Evolutionary conservation across 2,329 filamentous ascomycete species (phyloP), one percentile per base, ranked within the genome.

Genomic region (Colletotrichum cordylinicola): DNA sequence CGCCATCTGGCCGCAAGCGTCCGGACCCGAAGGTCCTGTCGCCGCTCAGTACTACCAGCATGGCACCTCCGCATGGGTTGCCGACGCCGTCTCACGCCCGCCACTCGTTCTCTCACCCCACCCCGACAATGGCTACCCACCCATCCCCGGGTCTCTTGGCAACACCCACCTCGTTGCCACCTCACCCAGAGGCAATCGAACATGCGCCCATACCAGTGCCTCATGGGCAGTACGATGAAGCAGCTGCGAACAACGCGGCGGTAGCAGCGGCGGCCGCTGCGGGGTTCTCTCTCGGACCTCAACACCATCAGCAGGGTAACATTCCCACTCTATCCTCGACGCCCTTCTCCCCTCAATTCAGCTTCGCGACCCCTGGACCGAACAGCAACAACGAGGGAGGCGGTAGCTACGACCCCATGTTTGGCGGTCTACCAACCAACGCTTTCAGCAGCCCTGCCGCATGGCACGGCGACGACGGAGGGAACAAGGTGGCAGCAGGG

Each of bases 321-420:
- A 82, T 86, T 62, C 77, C 83, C 60, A 78, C 80, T 6, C 79
- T 85, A 24, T 67, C 81, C 2, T 80, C 79, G 27, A 80, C 82
- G 5, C 79, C 85, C 1, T 88, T 87, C 79, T 87, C 85, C 43
- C 85, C 87, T 7, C 83, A 84, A 3, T 89, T 88, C 77, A 85
- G 81, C 78, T 89, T 84, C 64, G 76, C 82, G 61, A 82, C 79
- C 31, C 81, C 82, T 18, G 82, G 80, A 21, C 81, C 81, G 29
- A 80, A 79, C 5, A 67, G 78, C n/a, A 80, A 79, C 60, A 80
- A 82, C 67, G 82, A 84, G 37, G 80, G 79, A 35, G 82, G 80
- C 31, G 82, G 83, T n/a, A 81, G 82, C 4, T 92, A 88, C 79
- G 91, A 92, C 76, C 88, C 90, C 13, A 92, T 93, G 90, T 93